Conservation (phyloP, 805 yeast species). For the Candida nitratophila region DNA sequence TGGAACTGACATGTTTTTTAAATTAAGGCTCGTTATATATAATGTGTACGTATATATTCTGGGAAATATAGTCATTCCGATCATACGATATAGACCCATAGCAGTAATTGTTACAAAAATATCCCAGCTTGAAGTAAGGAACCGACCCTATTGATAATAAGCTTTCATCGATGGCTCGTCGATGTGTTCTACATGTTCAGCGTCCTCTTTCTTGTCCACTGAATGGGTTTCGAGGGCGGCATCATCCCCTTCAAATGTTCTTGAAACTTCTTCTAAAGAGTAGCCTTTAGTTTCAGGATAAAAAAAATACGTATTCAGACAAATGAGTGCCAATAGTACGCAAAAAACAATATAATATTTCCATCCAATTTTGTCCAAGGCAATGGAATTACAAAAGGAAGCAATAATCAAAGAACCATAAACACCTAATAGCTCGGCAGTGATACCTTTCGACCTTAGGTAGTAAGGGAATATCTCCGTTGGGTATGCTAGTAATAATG, state of each 20-base stretch:
- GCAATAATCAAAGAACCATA: conserved; percentile 13
- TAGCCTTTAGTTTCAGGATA: conserved; percentile 42
- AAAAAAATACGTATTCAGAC: conserved; percentile 21
- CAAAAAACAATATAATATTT: conserved; percentile 29
- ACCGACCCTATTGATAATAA: no score
- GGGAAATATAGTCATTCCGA: no score
- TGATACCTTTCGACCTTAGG: conserved; percentile 60
- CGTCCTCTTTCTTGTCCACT: conserved; percentile 5
- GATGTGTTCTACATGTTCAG: conserved; percentile 9
- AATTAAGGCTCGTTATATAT: no score
- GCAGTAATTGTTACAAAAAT: no score
- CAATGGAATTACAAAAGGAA: conserved; percentile 25
- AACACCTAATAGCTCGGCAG: conserved; percentile 20
- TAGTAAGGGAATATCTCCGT: conserved; percentile 56
- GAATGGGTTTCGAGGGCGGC: conserved; percentile 2
- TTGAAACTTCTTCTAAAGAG: conserved; percentile 32
- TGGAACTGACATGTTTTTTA: no score
- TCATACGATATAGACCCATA: no score
- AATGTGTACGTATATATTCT: no score
- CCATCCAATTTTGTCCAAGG: conserved; percentile 31
- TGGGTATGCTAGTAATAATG: conserved; percentile 44
- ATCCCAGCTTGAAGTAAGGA: no score
- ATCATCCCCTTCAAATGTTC: conserved; percentile 33
- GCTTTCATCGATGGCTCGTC: no score
- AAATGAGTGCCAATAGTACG: conserved; percentile 23